Conservation (phyloP, 2,329 filamentous ascomycete genomes). For the Sporothrix inflata region DNA sequence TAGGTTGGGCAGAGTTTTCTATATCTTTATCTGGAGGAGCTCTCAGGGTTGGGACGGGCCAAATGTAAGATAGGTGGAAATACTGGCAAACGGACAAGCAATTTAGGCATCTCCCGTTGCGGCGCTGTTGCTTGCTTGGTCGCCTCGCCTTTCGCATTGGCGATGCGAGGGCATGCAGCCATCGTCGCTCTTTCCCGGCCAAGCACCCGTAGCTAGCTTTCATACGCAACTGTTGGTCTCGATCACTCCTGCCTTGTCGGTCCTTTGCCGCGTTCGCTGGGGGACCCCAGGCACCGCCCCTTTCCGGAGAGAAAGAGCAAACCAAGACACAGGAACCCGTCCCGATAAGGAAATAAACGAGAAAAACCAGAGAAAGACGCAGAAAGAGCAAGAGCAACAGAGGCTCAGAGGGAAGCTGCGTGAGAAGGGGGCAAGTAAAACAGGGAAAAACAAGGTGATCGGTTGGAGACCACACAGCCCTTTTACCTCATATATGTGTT, state of each 20-base stretch:
- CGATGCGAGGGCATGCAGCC: neutral
- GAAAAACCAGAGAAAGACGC: constrained; percentile 21
- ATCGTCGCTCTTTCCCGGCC: neutral
- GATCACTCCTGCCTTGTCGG: neutral
- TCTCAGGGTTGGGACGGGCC: neutral
- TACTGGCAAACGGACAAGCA: neutral
- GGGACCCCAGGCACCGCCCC: constrained; percentile 3
- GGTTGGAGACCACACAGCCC: constrained; percentile 23
- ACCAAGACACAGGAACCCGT: constrained; percentile 11
- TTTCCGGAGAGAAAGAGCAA: constrained; percentile 15
- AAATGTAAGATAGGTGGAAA: neutral
- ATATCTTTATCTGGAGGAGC: neutral
- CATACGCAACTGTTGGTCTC: neutral
- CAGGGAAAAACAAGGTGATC: constrained; percentile 32
- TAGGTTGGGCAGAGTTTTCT: neutral
- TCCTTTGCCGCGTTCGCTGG: neutral
- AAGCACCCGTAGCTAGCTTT: neutral
- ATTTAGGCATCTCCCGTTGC: constrained; percentile 14
- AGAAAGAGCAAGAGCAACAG: constrained; percentile 19
- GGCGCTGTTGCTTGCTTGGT: constrained; percentile 5
- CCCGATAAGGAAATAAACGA: constrained; percentile 27
- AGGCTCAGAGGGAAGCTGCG: constrained; percentile 14
- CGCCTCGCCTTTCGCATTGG: neutral
- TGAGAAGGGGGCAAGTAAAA: constrained; percentile 19
- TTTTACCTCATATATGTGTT: neutral